These are phyloP conservation scores for Phylloporus rhodoxanthus DNA, from an alignment of 768 basidiomycete species.

Conservation along the genomic window DNA sequence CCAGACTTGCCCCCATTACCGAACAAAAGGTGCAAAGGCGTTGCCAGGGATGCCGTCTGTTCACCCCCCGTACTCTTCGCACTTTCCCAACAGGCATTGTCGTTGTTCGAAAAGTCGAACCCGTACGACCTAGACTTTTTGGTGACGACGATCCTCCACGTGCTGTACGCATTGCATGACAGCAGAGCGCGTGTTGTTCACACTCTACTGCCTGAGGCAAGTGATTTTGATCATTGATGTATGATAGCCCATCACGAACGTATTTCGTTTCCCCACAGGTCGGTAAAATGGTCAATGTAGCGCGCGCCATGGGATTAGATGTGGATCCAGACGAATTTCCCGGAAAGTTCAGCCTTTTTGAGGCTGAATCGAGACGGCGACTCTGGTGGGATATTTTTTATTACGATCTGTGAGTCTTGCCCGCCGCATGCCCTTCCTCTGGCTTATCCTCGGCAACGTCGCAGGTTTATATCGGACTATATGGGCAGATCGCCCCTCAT, in stretches of 20 bases:
- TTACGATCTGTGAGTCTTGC: constrained; percentile 64
- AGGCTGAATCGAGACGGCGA: constrained; percentile 47
- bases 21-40: constrained; percentile 24
- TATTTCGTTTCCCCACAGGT: constrained; percentile 34
- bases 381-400: constrained; percentile 79
- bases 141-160: constrained; percentile 51
- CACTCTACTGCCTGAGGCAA: constrained; percentile 25
- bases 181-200: constrained; percentile 40
- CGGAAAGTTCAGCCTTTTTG: constrained; percentile 42
- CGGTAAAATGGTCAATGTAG: constrained; percentile 64
- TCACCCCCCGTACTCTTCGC: constrained; percentile 39
- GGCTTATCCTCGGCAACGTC: constrained; percentile 11
- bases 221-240: constrained; percentile 24
- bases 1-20: constrained; percentile 11
- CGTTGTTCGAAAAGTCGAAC: constrained; percentile 37
- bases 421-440: neutral
- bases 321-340: constrained; percentile 52
- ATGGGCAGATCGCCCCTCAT: constrained; percentile 61
- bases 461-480: constrained; percentile 65
- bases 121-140: constrained; percentile 54
- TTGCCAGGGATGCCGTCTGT: constrained; percentile 26
- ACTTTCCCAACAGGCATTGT: constrained; percentile 45
- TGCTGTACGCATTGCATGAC: constrained; percentile 49
- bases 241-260: constrained; percentile 16
- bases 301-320: constrained; percentile 57